A percentile compares a stretch with the other conserved stretches of the same genome.
phyloP scores from a whole-genome alignment of 371 early-diverging fungal species.

The Actinomortierella ambigua region DNA sequence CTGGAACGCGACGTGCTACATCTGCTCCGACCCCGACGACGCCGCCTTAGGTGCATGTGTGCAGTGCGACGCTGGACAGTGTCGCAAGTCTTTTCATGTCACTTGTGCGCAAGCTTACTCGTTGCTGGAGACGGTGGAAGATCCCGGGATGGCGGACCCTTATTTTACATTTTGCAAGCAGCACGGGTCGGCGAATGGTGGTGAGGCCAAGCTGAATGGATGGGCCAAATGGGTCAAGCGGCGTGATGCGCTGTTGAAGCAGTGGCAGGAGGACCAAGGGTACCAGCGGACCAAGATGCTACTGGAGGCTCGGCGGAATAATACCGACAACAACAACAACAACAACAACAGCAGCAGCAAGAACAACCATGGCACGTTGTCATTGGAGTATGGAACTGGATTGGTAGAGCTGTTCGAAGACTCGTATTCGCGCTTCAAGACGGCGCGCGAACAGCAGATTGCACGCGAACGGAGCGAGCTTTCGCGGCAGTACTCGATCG shows the following conservation, averaged over 20 bases:
- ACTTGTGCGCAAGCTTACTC: conserved; percentile 55
- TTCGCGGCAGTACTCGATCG: conserved; percentile 42
- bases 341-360: no score
- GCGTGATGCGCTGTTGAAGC: conserved; percentile 42
- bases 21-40: conserved; percentile 46
- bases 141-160: conserved; percentile 49
- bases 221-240: conserved; percentile 51
- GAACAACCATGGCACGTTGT: no score
- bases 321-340: conserved; percentile 14
- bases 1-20: conserved; percentile 49
- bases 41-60: conserved; percentile 54
- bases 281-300: conserved; percentile 23
- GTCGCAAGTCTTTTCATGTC: conserved; percentile 57
- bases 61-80: conserved; percentile 51
- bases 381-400: no score
- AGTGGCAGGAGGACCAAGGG: conserved; percentile 30
- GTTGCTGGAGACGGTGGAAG: conserved; percentile 47
- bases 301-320: conserved; percentile 18
- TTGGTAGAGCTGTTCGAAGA: conserved; percentile 47
- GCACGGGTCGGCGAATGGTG: conserved; percentile 43
- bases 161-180: conserved; percentile 51
- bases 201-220: conserved; percentile 32
- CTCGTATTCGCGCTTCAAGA: conserved; percentile 38
- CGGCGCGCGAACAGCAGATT: conserved; percentile 39
- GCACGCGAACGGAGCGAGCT: conserved; percentile 40